Evolutionary conservation across 2,329 filamentous ascomycete species (phyloP), one percentile per base, ranked within the genome.

Genomic region (Alternaria brassicae): DNA sequence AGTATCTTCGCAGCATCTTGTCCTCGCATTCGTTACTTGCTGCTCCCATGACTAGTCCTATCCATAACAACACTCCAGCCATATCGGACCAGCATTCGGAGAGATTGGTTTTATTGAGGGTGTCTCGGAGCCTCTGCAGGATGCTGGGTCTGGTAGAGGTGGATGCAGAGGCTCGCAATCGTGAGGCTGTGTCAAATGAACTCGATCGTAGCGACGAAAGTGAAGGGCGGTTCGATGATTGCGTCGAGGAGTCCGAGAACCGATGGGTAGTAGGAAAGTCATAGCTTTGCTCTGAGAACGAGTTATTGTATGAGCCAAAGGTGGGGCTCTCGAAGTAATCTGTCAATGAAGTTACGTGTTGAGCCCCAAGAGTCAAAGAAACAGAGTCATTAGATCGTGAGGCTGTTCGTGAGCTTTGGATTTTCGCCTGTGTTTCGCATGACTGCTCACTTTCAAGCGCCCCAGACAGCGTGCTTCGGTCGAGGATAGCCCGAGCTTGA

Each of bases 51-150:
- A 72, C 67, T 7, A 78, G 70, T 0, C 68, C 67, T 45, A 77
- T 65, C 76, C 76, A 79, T 34, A 78, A 64, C 2, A 78, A 67
- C n/a, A 78, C 73, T 40, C 77, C 77, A 1, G 72, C 72, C 70
- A 79, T 73, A 53, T 77, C 74, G 45, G 56, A 54, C 77, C 77
- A 79, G 44, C 70, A 73, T 21, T 72, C 66, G 4, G 72, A 72
- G 28, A 76, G 54, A 47, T 77, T 64, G 3, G 74, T 76, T n/a
- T 56, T 65, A 27, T 73, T 58, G 37, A 79, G 66, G 3, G 69
- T 65, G 4, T 57, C 55, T 37, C 66, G 66, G 12, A 78, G 61
- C 17, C 61, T 32, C 3, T 28, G 40, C 4, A 78, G 70, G 30
- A 75, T 67, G 1, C 40, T 61, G 8, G 66, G 17, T 4, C 30